These are phyloP conservation scores for Rhizopogon roseolus DNA, from an alignment of 768 basidiomycete species.

Conservation along the genomic window DNA sequence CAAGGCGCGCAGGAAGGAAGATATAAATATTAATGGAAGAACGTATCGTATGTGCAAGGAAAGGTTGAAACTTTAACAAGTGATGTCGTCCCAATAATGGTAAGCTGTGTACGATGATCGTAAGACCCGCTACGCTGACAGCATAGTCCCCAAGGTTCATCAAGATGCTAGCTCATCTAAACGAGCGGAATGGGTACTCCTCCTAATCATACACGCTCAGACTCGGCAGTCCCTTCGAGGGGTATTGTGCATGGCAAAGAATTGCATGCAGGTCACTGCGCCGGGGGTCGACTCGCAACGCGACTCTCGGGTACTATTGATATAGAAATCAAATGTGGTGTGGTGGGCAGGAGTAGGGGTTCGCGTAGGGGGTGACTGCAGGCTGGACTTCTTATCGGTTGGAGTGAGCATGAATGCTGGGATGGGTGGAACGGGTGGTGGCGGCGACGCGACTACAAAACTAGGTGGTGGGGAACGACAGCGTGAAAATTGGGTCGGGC, in stretches of 20 bases:
- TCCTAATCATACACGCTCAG: constrained; percentile 3
- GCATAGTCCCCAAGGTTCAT: neutral
- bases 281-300: constrained; percentile 12
- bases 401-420: constrained; percentile 39
- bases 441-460: constrained; percentile 34
- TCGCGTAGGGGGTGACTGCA: constrained; percentile 20
- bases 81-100: constrained; percentile 3
- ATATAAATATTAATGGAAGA: constrained; percentile 11
- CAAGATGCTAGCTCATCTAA: neutral
- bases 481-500: constrained; percentile 33
- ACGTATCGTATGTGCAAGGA: constrained; percentile 7
- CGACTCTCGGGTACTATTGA: constrained; percentile 5
- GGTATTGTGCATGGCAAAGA: constrained; percentile 41
- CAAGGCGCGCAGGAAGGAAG: constrained; percentile 1
- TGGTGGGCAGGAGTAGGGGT: constrained; percentile 11
- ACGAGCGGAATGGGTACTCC: neutral
- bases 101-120: constrained; percentile 9
- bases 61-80: constrained; percentile 3
- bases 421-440: constrained; percentile 56
- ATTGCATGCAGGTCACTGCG: constrained; percentile 46
- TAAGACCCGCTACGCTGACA: constrained; percentile 2
- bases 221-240: constrained; percentile 10
- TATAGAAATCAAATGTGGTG: constrained; percentile 20
- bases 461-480: constrained; percentile 51
- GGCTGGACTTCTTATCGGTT: constrained; percentile 27